phyloP scores from a whole-genome alignment of 768 basidiomycete genomes.

The Fomitopsis pulvina region DNA sequence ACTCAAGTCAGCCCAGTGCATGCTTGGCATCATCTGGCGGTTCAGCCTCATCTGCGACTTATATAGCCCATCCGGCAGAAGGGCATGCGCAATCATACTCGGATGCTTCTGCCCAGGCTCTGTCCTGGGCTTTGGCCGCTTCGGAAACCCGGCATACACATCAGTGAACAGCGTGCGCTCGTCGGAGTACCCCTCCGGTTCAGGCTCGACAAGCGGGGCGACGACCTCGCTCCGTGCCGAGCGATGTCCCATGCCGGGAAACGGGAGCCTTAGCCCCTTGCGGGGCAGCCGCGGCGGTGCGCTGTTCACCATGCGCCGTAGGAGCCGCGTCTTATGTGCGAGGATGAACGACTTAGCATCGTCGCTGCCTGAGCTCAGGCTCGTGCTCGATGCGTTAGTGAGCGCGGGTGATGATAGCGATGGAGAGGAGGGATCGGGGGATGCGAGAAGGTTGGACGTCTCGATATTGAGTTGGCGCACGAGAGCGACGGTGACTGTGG shows the following conservation, averaged over 20 bases:
- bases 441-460: constrained; percentile 33
- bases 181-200: constrained; percentile 28
- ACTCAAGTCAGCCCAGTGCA: constrained; percentile 61
- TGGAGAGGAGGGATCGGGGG: constrained; percentile 21
- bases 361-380: constrained; percentile 30
- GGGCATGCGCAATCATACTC: constrained; percentile 36
- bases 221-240: not conserved
- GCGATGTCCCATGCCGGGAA: constrained; percentile 6
- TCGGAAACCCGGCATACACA: constrained; percentile 64
- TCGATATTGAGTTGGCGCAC: constrained; percentile 53
- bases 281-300: constrained; percentile 14
- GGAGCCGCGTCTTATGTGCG: constrained; percentile 14
- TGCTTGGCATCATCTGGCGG: constrained; percentile 54
- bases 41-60: constrained; percentile 51
- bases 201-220: constrained; percentile 19
- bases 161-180: constrained; percentile 40
- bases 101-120: constrained; percentile 35
- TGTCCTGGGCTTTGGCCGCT: constrained; percentile 47
- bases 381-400: constrained; percentile 40
- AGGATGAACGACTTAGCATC: constrained; percentile 24
- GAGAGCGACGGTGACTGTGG: constrained; percentile 63
- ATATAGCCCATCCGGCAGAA: constrained; percentile 62
- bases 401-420: constrained; percentile 8
- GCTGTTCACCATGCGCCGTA: constrained; percentile 26
- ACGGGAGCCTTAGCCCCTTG: constrained; percentile 4